phyloP scores from a whole-genome alignment of 2,329 filamentous ascomycete species.

The Pestalotiopsis sp. region DNA sequence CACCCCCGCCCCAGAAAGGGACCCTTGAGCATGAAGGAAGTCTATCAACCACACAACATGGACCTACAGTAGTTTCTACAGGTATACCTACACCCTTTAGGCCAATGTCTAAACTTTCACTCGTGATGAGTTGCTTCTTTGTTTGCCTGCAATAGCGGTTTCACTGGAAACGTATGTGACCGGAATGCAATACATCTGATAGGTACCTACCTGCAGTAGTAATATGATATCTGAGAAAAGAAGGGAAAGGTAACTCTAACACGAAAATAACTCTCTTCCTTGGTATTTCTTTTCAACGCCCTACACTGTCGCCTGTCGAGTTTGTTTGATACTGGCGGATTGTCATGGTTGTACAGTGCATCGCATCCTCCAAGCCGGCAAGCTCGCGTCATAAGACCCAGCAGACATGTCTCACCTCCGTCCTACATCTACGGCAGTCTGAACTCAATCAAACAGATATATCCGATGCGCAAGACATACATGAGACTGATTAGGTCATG shows the following conservation, averaged over 20 bases:
- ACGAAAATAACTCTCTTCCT: too few species aligned
- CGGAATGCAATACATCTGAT: too few species aligned
- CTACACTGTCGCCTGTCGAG: too few species aligned
- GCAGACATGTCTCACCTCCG: not conserved
- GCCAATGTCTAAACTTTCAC: not conserved
- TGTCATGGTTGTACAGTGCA: not conserved
- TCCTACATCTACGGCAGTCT: not conserved
- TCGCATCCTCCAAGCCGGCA: not conserved
- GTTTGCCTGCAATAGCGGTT: not conserved
- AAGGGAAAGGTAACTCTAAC: too few species aligned
- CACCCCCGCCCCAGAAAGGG: too few species aligned
- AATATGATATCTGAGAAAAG: too few species aligned
- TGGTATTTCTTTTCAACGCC: too few species aligned
- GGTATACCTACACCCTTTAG: not conserved
- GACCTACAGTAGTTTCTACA: not conserved
- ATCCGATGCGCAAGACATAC: not conserved
- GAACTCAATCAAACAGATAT: not conserved
- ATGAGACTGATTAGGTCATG: not conserved
- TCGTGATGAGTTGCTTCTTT: not conserved
- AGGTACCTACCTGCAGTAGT: too few species aligned
- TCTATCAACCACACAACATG: too few species aligned
- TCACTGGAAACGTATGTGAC: not conserved
- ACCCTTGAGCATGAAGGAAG: too few species aligned
- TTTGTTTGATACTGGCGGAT: too few species aligned
- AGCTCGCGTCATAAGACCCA: not conserved